A percentile compares a stretch with the other conserved stretches of the same genome.
phyloP scores from a whole-genome alignment of 140 eudicot species.

The Anethum foeniculum region DNA sequence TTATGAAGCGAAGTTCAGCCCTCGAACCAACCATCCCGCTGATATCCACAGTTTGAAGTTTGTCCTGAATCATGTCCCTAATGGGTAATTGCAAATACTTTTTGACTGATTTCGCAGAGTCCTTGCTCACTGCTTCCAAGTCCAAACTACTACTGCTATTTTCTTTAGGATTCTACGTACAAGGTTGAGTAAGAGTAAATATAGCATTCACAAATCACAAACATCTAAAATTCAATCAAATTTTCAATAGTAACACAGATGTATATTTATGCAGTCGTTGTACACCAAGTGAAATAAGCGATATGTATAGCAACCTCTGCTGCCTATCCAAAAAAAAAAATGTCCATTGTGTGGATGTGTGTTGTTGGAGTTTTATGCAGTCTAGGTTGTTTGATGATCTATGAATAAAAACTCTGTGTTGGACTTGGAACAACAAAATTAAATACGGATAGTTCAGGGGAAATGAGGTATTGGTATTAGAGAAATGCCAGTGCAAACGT shows the following conservation, averaged over 20 bases:
- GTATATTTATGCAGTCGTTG: not conserved
- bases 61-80: conserved; percentile 1
- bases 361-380: not conserved
- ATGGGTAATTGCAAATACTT: not conserved
- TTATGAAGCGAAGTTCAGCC: not conserved
- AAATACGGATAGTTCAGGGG: no score
- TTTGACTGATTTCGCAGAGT: not conserved
- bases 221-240: not conserved
- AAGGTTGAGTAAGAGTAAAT: not conserved
- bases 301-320: not conserved
- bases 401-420: not conserved
- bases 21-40: not conserved
- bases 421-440: not conserved
- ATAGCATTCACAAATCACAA: no score
- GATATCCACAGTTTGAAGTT: not conserved
- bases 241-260: not conserved
- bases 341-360: not conserved
- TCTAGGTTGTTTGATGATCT: not conserved
- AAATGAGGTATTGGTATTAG: not conserved
- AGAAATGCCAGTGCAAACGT: not conserved
- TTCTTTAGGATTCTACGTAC: not conserved
- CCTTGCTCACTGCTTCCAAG: not conserved
- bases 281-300: not conserved
- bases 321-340: not conserved
- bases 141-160: not conserved